A percentile compares a stretch with the other conserved stretches of the same genome.
phyloP scores from a whole-genome alignment of 2,329 filamentous ascomycete species.

The Chalaropsis ovoidea region DNA sequence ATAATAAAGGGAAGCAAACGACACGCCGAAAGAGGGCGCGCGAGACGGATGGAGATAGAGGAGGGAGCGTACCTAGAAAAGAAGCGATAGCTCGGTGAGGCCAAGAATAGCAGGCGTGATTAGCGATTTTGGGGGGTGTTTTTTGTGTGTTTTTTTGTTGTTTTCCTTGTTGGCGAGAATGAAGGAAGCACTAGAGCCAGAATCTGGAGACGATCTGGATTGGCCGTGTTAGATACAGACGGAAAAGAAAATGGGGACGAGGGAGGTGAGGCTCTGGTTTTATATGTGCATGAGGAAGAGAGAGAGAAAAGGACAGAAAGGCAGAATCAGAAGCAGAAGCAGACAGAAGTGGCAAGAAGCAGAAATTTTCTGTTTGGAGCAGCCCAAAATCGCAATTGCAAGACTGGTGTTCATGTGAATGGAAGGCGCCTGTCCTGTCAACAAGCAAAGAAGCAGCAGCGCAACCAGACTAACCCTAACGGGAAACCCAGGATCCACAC shows the following conservation, averaged over 20 bases:
- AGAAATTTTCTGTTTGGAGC: not conserved
- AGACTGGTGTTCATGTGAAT: constrained; percentile 2
- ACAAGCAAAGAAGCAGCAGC: not conserved
- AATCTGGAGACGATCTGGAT: constrained; percentile 8
- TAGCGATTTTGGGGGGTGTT: not conserved
- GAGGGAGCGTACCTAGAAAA: constrained; percentile 9
- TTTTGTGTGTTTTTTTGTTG: not conserved
- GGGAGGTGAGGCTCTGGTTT: not conserved
- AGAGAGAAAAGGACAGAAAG: not conserved
- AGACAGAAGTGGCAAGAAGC: constrained; percentile 1
- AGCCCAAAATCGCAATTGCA: not conserved
- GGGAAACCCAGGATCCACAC: not conserved
- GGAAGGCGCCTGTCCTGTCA: not conserved
- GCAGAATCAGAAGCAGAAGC: not conserved
- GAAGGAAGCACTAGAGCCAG: not conserved
- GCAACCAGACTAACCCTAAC: not conserved
- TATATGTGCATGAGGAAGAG: too few species aligned
- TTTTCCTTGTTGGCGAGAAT: not conserved
- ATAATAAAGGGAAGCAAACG: constrained; percentile 10
- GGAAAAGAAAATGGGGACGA: not conserved
- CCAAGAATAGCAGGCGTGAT: not conserved
- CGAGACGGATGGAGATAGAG: not conserved
- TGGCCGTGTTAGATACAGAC: not conserved
- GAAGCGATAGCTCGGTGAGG: not conserved
- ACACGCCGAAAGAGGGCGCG: not conserved